Percentiles rank a stretch among this genome's conserved stretches.
phyloP scores from a whole-genome alignment of 2,329 filamentous ascomycete species.

The Ophiosphaerella korrae region DNA sequence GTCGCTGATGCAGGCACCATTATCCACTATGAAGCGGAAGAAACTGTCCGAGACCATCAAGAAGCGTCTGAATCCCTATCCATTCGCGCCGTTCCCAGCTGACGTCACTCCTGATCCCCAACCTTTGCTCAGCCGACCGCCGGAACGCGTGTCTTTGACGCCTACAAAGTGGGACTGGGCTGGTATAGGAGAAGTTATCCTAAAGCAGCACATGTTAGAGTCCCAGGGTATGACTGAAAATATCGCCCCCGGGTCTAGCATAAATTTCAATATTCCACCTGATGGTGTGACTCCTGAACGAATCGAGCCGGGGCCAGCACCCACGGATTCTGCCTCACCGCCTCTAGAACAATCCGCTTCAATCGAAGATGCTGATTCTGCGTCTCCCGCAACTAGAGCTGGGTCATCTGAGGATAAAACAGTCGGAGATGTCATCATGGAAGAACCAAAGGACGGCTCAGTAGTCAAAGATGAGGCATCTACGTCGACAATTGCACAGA shows the following conservation, averaged over 20 bases:
- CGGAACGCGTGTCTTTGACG: slow-evolving; percentile 46
- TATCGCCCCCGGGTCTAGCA: slow-evolving; percentile 45
- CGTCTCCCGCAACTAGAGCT: not conserved
- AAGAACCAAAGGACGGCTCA: slow-evolving; percentile 18
- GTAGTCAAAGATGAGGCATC: slow-evolving; percentile 23
- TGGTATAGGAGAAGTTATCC: slow-evolving; percentile 55
- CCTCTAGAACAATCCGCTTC: slow-evolving; percentile 9
- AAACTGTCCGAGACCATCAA: slow-evolving; percentile 59
- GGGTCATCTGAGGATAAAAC: slow-evolving; percentile 4
- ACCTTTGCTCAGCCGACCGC: slow-evolving; percentile 24
- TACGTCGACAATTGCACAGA: slow-evolving; percentile 23
- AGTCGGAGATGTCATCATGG: slow-evolving; percentile 25
- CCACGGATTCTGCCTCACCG: slow-evolving; percentile 7
- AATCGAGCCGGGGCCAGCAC: slow-evolving; percentile 8
- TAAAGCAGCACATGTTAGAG: slow-evolving; percentile 51
- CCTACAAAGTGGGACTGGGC: slow-evolving; percentile 52
- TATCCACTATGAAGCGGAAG: slow-evolving; percentile 56
- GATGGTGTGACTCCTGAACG: slow-evolving; percentile 27
- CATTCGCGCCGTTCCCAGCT: slow-evolving; percentile 45
- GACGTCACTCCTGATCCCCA: slow-evolving; percentile 33
- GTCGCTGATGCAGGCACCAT: slow-evolving; percentile 58
- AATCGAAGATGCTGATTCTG: slow-evolving; percentile 8
- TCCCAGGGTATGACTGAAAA: slow-evolving; percentile 38
- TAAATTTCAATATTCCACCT: slow-evolving; percentile 50
- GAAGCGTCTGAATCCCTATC: slow-evolving; percentile 60